Conservation (phyloP, 495 filamentous ascomycete genomes). For the Parachaetomium inaequale region DNA sequence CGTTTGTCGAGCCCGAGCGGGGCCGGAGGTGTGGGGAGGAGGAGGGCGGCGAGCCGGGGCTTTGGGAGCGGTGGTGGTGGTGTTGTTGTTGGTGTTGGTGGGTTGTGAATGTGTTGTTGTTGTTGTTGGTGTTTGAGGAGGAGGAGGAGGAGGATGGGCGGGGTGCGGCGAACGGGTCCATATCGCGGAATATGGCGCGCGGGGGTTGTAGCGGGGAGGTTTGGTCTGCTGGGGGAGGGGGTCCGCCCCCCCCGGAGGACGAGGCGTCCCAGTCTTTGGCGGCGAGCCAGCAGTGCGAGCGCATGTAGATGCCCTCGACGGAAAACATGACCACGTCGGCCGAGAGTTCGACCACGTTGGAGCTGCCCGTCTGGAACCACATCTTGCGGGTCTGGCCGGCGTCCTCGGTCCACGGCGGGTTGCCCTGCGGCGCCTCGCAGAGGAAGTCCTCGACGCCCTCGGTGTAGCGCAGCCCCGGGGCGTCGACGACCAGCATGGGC, state of each 20-base stretch:
- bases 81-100: not conserved
- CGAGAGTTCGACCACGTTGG: conserved; percentile 70
- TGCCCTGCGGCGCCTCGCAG: conserved; percentile 81
- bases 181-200: conserved; percentile 31
- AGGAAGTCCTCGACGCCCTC: conserved; percentile 94
- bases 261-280: conserved; percentile 65
- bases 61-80: not conserved
- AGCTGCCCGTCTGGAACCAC: conserved; percentile 76
- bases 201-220: conserved; percentile 40
- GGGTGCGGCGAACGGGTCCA: conserved; percentile 28
- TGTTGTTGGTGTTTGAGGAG: not conserved
- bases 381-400: conserved; percentile 59
- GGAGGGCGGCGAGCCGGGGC: not conserved
- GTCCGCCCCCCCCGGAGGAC: not conserved
- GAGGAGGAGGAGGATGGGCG: not conserved
- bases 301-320: conserved; percentile 83
- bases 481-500: conserved; percentile 86
- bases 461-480: conserved; percentile 68
- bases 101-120: not conserved
- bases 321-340: conserved; percentile 82
- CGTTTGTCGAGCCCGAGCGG: conserved; percentile 32
- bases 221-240: not conserved
- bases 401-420: conserved; percentile 81
- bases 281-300: conserved; percentile 86
- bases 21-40: conserved; percentile 21